phyloP scores from a whole-genome alignment of 192 early-diverging fungal genomes.

The Mortierella antarctica region DNA sequence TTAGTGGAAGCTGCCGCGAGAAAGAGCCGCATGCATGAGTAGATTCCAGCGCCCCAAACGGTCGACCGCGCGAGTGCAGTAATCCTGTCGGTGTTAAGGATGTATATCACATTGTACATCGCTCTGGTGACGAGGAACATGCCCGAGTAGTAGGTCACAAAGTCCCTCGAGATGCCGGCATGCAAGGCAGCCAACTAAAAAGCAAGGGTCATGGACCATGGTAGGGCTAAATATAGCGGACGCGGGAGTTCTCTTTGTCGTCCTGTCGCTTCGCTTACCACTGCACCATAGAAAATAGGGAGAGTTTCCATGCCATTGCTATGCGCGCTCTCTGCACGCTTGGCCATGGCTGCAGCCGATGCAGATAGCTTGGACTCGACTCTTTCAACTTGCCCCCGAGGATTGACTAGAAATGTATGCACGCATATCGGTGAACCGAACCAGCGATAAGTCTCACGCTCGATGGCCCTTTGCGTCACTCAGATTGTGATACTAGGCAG shows the following conservation, averaged over 20 bases:
- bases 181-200: neutral
- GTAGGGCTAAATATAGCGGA: neutral
- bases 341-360: constrained; percentile 2
- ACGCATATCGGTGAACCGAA: neutral
- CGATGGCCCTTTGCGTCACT: neutral
- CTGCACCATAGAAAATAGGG: constrained; percentile 12
- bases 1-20: neutral
- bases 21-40: neutral
- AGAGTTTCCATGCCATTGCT: constrained; percentile 22
- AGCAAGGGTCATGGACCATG: neutral
- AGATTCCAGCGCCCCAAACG: neutral
- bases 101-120: neutral
- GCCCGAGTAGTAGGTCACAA: neutral
- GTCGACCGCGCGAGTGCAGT: neutral
- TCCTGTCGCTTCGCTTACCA: constrained; percentile 4
- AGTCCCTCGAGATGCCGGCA: constrained; percentile 3
- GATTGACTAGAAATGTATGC: neutral
- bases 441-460: too few species aligned
- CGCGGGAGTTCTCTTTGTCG: neutral
- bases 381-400: constrained; percentile 13
- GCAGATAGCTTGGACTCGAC: constrained; percentile 7
- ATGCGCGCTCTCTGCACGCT: constrained; percentile 26
- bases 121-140: neutral
- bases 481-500: neutral
- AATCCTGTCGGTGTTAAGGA: neutral